Conservation (phyloP, 2,329 filamentous ascomycete genomes). For the Anisogramma anomala region DNA sequence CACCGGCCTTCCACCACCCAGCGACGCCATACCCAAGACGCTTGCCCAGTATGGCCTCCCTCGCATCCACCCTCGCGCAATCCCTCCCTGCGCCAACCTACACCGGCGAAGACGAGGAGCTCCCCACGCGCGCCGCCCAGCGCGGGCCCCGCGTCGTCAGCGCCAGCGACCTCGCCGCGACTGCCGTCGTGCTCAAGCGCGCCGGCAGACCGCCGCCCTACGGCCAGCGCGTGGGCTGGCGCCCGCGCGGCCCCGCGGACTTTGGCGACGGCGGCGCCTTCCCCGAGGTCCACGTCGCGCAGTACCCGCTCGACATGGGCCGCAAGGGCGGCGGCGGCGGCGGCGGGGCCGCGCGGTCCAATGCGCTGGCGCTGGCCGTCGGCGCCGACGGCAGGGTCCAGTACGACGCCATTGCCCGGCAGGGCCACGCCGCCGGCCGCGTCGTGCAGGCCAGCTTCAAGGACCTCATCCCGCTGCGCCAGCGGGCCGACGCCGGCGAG, state of each 20-base stretch:
- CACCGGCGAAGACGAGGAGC: conserved; percentile 77
- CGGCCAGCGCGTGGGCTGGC: conserved; percentile 78
- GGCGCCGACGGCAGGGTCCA: conserved; percentile 88
- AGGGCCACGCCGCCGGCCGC: conserved; percentile 72
- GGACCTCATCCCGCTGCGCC: conserved; percentile 85
- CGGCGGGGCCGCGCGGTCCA: conserved; percentile 49
- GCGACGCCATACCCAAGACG: not conserved
- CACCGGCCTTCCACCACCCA: not conserved
- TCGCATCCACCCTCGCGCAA: conserved; percentile 61
- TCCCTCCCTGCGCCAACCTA: conserved; percentile 85
- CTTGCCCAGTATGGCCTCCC: conserved; percentile 45
- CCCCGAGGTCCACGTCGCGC: conserved; percentile 83
- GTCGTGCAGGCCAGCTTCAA: conserved; percentile 95
- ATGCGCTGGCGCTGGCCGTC: conserved; percentile 85
- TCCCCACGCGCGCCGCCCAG: conserved; percentile 57
- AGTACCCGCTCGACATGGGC: conserved; percentile 94
- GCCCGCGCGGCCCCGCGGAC: conserved; percentile 77
- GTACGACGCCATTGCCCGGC: conserved; percentile 86
- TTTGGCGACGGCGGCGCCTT: conserved; percentile 95
- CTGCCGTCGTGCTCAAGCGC: conserved; percentile 72
- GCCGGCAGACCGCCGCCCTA: conserved; percentile 71
- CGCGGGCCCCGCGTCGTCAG: conserved; percentile 75
- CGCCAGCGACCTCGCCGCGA: conserved; percentile 68
- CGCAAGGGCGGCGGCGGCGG: conserved; percentile 70
- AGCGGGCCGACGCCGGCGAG: conserved; percentile 86